Conservation (phyloP, 371 early-diverging fungal genomes). For the Mucor mucedo region DNA sequence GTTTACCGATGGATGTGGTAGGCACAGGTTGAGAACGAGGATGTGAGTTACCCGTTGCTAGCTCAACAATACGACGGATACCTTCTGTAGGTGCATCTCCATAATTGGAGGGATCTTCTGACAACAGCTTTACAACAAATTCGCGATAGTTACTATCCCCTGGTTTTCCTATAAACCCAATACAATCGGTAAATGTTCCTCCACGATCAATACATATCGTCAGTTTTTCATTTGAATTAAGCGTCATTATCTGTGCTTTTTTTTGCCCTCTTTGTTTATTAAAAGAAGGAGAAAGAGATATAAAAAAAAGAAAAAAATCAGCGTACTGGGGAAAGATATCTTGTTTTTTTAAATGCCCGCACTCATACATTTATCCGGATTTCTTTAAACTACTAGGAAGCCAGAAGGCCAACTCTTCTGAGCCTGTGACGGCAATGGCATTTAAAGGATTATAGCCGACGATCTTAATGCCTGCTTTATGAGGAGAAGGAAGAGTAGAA, state of each 20-base stretch:
- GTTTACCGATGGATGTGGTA: constrained; percentile 71
- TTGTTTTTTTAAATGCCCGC: too few relatives aligned
- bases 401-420: constrained; percentile 38
- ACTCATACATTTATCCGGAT: too few relatives aligned
- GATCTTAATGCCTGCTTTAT: constrained; percentile 52
- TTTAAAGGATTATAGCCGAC: constrained; percentile 75
- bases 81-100: constrained; percentile 95
- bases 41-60: constrained; percentile 74
- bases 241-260: neutral
- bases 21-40: constrained; percentile 78
- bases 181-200: constrained; percentile 91
- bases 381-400: constrained; percentile 5
- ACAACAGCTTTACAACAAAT: constrained; percentile 81
- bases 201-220: constrained; percentile 85
- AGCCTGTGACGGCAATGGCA: constrained; percentile 70
- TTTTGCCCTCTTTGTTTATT: neutral
- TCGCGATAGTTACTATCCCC: constrained; percentile 57
- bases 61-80: constrained; percentile 88
- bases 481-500: constrained; percentile 37
- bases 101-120: constrained; percentile 92
- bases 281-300: neutral
- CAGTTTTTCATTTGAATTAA: constrained; percentile 19
- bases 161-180: constrained; percentile 67
- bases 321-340: too few relatives aligned
- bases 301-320: neutral